Evolutionary conservation across 495 filamentous ascomycete genomes (phyloP), one percentile per base, ranked within the genome.

Genomic region (Aspergillus nidulans): DNA sequence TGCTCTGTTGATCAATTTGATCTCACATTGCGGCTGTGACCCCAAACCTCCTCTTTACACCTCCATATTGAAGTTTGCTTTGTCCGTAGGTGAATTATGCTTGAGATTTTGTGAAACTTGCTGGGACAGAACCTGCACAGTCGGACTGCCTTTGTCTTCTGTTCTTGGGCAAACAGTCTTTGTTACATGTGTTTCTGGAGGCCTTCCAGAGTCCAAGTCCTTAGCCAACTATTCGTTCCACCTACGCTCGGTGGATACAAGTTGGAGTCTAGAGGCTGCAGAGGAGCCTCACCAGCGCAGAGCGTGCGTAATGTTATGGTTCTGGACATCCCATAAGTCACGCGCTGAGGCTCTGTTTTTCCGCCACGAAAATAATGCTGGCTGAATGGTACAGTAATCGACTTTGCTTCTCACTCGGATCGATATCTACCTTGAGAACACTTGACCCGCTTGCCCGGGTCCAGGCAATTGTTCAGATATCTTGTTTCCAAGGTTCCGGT

Each of bases 401-500:
- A 1, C n/a, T 24, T 20, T 20, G 32, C 13, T 23, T 13, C 20
- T 19, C n/a, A 20, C 3, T 4, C 19, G 15, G 16, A 8, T 24
- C 15, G 21, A 1, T 3, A 3, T 32, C 26, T 3, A n/a, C n/a
- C n/a, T n/a, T n/a, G n/a, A n/a, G n/a, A n/a, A n/a, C n/a, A 15
- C 0, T 15, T 38, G 46, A 13, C 23, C 16, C 10, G 9, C 5
- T 18, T 39, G 47, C 6, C 25, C 32, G 32, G 1, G 16, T 8
- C 7, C 6, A 13, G 43, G 20, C 5, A 21, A 7, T 41, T 41
- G n/a, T 5, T 48, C 12, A 88, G 76, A 59, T 90, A 89, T 15
- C 75, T 73, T 74, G 85, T 83, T 58, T 88, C 82, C 1, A 81
- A 86, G 65, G 89, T 91, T 1, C 80, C 72, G 74, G 61, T 88